Evolutionary conservation across 108 stramenopile species (phyloP).

Genomic region (Discostella pseudostelligera): DNA sequence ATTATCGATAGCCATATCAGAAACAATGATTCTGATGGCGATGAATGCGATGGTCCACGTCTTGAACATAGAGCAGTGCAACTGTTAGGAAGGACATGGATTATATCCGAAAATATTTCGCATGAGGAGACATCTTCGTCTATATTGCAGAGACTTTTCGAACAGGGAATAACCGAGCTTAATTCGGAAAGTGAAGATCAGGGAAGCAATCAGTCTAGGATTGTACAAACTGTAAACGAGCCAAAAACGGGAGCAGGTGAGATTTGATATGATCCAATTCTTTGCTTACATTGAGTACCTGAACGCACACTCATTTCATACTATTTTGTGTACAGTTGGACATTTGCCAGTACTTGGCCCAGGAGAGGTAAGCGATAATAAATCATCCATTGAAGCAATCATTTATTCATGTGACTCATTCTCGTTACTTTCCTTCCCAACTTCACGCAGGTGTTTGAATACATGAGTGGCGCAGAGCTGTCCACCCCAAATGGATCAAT

Average conservation of each 20-base stretch:
- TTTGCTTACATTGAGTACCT: not conserved
- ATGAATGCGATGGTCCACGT: not conserved
- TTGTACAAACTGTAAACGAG: slow-evolving; percentile 36
- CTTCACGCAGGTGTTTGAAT: slow-evolving; percentile 41
- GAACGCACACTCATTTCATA: not conserved
- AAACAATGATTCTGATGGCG: not conserved
- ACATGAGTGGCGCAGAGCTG: slow-evolving; percentile 49
- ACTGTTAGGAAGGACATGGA: slow-evolving; percentile 48
- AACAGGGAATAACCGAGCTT: slow-evolving; percentile 9
- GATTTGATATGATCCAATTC: not conserved
- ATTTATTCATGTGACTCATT: not conserved
- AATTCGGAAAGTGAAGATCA: slow-evolving; percentile 5
- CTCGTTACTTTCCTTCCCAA: not conserved
- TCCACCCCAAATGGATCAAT: slow-evolving; percentile 37
- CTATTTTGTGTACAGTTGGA: slow-evolving; percentile 23
- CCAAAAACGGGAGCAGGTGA: slow-evolving; percentile 42
- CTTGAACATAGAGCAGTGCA: slow-evolving; percentile 25
- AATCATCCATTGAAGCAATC: too few relatives aligned
- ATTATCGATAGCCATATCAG: not conserved
- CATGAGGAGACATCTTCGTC: slow-evolving; percentile 10
- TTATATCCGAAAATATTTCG: slow-evolving; percentile 30
- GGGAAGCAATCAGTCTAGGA: slow-evolving; percentile 2
- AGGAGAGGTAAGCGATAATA: slow-evolving; percentile 40
- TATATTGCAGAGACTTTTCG: slow-evolving; percentile 25
- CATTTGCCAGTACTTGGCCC: slow-evolving; percentile 58